Percentiles rank a stretch among this genome's conserved stretches.
These are phyloP conservation scores for Elongisporangium prolatum DNA, from an alignment of 352 stramenopile genomes.

Conservation along the genomic window DNA sequence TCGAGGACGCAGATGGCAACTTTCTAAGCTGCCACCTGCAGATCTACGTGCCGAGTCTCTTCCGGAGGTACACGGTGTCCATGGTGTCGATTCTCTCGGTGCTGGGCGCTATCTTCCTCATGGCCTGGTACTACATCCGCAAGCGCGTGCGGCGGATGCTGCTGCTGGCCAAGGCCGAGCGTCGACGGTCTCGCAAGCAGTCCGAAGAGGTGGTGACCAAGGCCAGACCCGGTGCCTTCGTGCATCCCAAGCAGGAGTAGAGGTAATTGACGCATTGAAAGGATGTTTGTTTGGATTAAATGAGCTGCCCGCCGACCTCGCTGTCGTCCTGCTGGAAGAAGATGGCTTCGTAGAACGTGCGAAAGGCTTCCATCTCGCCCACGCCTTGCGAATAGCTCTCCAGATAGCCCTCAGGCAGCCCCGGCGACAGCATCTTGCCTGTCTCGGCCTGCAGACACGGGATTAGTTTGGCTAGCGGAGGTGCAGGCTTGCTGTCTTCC, in stretches of 20 bases:
- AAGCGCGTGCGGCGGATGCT: slow-evolving; percentile 72
- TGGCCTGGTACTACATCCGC: slow-evolving; percentile 84
- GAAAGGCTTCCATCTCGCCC: slow-evolving; percentile 74
- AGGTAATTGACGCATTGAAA: slow-evolving; percentile 9
- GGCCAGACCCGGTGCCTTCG: slow-evolving; percentile 49
- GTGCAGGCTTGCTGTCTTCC: slow-evolving; percentile 37
- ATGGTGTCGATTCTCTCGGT: slow-evolving; percentile 74
- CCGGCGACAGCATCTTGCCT: slow-evolving; percentile 57
- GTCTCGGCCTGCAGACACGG: slow-evolving; percentile 68
- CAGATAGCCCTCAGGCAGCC: slow-evolving; percentile 48
- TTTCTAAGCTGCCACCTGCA: slow-evolving; percentile 94
- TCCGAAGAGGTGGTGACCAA: slow-evolving; percentile 45
- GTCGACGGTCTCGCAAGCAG: slow-evolving; percentile 76
- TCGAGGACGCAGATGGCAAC: slow-evolving; percentile 83
- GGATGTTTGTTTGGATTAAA: slow-evolving; percentile 11
- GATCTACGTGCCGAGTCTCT: slow-evolving; percentile 91
- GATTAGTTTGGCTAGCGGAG: slow-evolving; percentile 75
- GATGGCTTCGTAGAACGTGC: slow-evolving; percentile 80
- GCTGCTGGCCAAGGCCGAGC: slow-evolving; percentile 89
- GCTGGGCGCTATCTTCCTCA: slow-evolving; percentile 51
- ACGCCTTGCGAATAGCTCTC: slow-evolving; percentile 75
- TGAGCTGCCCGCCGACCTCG: slow-evolving; percentile 24
- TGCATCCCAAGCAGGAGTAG: slow-evolving; percentile 57
- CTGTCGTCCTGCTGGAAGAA: slow-evolving; percentile 65
- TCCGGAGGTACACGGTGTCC: slow-evolving; percentile 78